Base-by-base conservation (phyloP, 1,139 yeast species). In the Pneumocystis jirovecii region DNA sequence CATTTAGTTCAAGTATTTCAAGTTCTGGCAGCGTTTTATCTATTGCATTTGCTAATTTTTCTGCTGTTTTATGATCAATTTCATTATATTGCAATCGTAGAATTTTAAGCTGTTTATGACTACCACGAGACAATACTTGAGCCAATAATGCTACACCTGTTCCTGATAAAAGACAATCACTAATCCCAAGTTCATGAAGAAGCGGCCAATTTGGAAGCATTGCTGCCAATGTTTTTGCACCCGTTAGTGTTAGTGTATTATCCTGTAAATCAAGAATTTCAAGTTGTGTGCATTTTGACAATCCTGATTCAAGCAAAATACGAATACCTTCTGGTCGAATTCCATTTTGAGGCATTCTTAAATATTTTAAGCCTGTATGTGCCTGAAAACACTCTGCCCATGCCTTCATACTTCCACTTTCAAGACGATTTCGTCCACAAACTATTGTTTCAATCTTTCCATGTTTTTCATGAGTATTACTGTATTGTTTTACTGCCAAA, bases 351-450 rank as follows among this genome's bases (percentile, higher is more conserved):
- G 89, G 91, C 71, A 93, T 81, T 74, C 88, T 84, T 59, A 93
- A 85, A 67, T 82, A 86, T 75, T 85, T 81, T 73, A 95, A 80
- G 7, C 63, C 62, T 60, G 82, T 80, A 74, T 93, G 96, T 66
- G 87, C 86, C 73, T 96, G 83, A 72, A 93, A 79, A 73, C 86
- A 86, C 71, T 85, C 82, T 35, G 84, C 77, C 81, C 81, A 78
- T 3, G 80, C 78, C 67, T 73, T 77, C 78, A 86, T 83, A 12
- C 97, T 89, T 1, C 97, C 98, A 76, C 90, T 90, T 75, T 93
- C 98, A 70, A 93, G 82, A 76, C 98, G 86, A 77, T 93, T 93
- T 78, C 98, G 84, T 69, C 98, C 98, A 78, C 98, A 93, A 70
- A 93, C 82, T 71, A 93, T 91, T 1, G 97, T 89, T 74, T 86